phyloP scores from a whole-genome alignment of 2,329 filamentous ascomycete genomes.

The Teratosphaeria zuluensis region DNA sequence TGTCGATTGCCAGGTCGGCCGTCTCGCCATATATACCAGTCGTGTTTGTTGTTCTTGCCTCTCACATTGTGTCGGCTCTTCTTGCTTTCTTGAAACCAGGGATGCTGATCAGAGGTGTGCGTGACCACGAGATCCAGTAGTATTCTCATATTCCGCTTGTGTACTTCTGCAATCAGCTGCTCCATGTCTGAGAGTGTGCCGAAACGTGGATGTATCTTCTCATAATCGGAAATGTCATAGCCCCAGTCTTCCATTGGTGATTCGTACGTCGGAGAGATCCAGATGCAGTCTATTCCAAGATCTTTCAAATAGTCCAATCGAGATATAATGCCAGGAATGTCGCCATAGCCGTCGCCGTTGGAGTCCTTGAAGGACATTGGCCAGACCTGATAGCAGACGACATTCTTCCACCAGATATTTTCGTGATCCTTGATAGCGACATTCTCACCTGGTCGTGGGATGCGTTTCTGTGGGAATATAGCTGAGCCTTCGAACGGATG shows the following conservation, averaged over 20 bases:
- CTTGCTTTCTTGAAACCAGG: constrained; percentile 49
- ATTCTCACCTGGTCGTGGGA: background rate
- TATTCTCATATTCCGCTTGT: constrained; percentile 37
- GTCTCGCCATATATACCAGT: constrained; percentile 54
- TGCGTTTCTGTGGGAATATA: background rate
- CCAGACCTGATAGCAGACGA: background rate
- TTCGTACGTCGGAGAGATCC: constrained; percentile 53
- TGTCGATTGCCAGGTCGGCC: background rate
- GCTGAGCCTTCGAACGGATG: background rate
- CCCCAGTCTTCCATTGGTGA: constrained; percentile 46
- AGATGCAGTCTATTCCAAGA: constrained; percentile 55
- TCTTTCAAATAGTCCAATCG: constrained; percentile 54
- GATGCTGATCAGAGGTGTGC: constrained; percentile 36
- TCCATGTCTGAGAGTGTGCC: constrained; percentile 40
- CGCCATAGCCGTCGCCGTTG: background rate
- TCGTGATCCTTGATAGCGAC: background rate
- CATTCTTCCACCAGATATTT: background rate
- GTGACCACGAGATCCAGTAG: constrained; percentile 30
- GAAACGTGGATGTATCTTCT: constrained; percentile 37
- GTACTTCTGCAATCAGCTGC: constrained; percentile 31
- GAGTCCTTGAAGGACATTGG: background rate
- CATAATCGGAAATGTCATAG: constrained; percentile 41
- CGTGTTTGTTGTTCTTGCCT: constrained; percentile 41
- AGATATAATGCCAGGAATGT: constrained; percentile 39
- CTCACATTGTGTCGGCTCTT: constrained; percentile 24